Conservation (phyloP, 176 grass and related monocot genomes). For the Neostapfia colusana region DNA sequence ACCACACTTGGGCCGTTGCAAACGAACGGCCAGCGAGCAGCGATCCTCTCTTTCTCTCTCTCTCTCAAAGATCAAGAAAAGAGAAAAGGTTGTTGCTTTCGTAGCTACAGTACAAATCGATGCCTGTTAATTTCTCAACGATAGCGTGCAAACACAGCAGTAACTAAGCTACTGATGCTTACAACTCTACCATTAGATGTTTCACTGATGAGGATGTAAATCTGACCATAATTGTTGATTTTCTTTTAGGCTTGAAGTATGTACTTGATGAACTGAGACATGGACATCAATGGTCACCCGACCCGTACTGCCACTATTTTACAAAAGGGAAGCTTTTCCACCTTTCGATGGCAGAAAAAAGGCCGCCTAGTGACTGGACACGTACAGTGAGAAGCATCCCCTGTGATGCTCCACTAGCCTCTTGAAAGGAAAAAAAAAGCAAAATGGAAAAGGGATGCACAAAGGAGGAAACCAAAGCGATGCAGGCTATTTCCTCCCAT, state of each 20-base stretch:
- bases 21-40: background rate
- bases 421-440: background rate
- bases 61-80: background rate
- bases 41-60: no score
- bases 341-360: conserved; percentile 30
- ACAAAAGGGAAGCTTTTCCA: background rate
- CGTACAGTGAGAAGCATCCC: conserved; percentile 19
- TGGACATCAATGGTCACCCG: background rate
- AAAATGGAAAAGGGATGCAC: background rate
- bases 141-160: background rate
- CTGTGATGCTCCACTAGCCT: conserved; percentile 41
- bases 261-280: background rate
- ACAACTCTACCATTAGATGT: background rate
- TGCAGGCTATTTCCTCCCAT: conserved; percentile 4
- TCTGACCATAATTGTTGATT: background rate
- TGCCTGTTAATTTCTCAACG: background rate
- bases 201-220: background rate
- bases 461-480: conserved; percentile 9
- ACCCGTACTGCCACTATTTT: background rate
- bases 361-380: conserved; percentile 6
- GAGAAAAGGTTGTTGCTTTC: no score
- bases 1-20: background rate
- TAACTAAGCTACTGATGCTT: background rate
- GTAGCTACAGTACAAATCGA: background rate
- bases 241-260: background rate